phyloP scores from a whole-genome alignment of 768 basidiomycete genomes.

The Kwoniella dendrophila region DNA sequence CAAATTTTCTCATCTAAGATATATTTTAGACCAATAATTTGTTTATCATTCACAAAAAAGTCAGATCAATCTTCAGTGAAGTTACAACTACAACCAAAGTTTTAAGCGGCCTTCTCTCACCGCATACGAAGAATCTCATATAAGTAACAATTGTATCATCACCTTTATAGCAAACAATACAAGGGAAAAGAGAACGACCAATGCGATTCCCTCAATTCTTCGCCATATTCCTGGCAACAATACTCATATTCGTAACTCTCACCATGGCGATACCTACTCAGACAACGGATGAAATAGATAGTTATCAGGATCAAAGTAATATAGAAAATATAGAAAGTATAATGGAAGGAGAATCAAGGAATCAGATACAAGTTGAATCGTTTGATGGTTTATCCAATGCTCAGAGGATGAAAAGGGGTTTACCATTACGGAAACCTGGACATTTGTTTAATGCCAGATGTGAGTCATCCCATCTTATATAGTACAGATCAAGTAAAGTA shows the following conservation, averaged over 20 bases:
- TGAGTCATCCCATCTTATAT: neutral
- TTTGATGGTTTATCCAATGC: constrained; percentile 19
- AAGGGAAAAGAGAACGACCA: neutral
- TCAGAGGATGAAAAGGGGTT: constrained; percentile 10
- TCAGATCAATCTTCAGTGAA: too few relatives aligned
- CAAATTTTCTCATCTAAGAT: too few relatives aligned
- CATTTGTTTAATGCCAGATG: constrained; percentile 20
- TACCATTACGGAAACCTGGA: constrained; percentile 20
- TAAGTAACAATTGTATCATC: neutral
- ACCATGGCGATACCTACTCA: neutral
- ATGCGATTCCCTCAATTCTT: constrained; percentile 2
- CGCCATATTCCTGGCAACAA: neutral
- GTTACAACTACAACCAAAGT: too few relatives aligned
- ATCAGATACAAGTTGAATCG: neutral
- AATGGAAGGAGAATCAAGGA: neutral
- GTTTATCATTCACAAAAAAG: too few relatives aligned
- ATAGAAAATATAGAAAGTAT: neutral
- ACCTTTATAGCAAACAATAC: neutral
- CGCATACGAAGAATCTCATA: neutral
- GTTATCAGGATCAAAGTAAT: neutral
- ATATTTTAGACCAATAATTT: too few relatives aligned
- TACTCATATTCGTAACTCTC: constrained; percentile 1
- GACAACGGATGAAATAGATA: neutral
- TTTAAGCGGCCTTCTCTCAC: neutral
- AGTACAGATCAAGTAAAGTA: neutral